Base-by-base conservation (phyloP, 805 yeast species). In the Myxozyma kluyveri region DNA sequence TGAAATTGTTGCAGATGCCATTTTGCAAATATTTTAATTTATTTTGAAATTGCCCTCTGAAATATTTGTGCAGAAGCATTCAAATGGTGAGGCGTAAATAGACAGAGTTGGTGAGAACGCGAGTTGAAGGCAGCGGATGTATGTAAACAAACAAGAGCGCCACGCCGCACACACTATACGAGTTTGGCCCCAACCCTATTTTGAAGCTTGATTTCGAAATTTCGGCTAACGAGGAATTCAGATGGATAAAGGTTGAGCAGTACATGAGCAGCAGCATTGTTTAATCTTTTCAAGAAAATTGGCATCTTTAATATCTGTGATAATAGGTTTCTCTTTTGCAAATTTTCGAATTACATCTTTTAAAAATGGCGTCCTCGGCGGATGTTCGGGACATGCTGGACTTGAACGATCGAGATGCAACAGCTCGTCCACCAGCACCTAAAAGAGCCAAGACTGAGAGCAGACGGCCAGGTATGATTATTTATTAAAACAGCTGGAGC, bases 321-420 rank as follows among this genome's bases (percentile, higher is more conserved):
- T 44, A 27, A 7, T 23, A 3, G 6, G 19, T 19, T 7, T 23
- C 9, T 19, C 29, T 31, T 21, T 47, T 18, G 2, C 4, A 23
- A 26, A 7, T 10, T 10, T 10, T 7, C 19, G 19, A 37, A 9
- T 37, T 17, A 14, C 12, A 9, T 18, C 19, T 37, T 39, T 4
- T 21, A 14, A 10, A n/a, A 12, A 55, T 37, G 55, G 61, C 61
- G 61, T 62, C 66, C 26, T 61, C 66, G 14, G 63, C 66, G n/a
- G 69, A 65, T 50, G 61, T 66, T 3, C 61, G 68, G 19, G 69
- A 66, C 48, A 61, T 67, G 52, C 56, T 67, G 50, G 63, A 65
- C 29, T 50, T 67, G 50, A 64, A 66, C 10, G 56, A 49, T 19
- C 35, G 47, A 45, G 61, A 59, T 3, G 51, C 49, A 19, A 39